Evolutionary conservation across 2,329 filamentous ascomycete genomes (phyloP), one percentile per base, ranked within the genome.

Genomic region (Fusarium bactridioides): DNA sequence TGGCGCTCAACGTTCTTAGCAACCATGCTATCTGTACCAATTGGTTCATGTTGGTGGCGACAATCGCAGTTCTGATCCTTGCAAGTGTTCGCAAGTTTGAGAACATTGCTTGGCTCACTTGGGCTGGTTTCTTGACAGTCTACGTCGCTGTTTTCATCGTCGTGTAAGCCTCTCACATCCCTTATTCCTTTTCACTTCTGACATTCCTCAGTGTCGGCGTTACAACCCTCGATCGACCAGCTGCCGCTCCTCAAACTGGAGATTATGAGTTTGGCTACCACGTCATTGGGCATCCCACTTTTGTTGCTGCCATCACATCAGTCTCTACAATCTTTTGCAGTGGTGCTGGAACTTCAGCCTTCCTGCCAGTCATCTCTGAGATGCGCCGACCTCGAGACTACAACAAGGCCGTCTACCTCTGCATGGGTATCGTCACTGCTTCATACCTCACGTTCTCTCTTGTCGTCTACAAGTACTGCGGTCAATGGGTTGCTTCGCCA

Each of bases 1-100:
- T 87, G 1, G 89, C 84, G 1, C 80, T 91, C 58, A 91, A 92
- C 73, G 87, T 88, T 1, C 81, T 91, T 4, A 89, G 87, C 0
- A 82, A 83, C 35, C 89, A 91, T 73, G 86, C 85, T 7, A 80
- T 86, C 7, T 92, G 89, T 74, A 90, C 89, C 0, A 88, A 88
- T 21, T 88, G 83, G 81, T 91, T 85, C 79, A 83, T 84, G 13
- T 82, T 90, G 31, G 78, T 91, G 8, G 86, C 87, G 0, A 86
- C 87, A 1, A 74, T 85, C 4, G 79, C 86, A 12, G 83, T 89
- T 13, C 85, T 86, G 31, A 69, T 83, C 1, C 82, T 84, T 10
- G 87, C 88, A 3, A 86, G 84, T 31, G 83, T 89, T 10, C 85
- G 74, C 57, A 78, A 69, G 69, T 80, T 64, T 57, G 78, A 86